Conservation (phyloP, 768 basidiomycete genomes). For the Pulveroboletus sp. region DNA sequence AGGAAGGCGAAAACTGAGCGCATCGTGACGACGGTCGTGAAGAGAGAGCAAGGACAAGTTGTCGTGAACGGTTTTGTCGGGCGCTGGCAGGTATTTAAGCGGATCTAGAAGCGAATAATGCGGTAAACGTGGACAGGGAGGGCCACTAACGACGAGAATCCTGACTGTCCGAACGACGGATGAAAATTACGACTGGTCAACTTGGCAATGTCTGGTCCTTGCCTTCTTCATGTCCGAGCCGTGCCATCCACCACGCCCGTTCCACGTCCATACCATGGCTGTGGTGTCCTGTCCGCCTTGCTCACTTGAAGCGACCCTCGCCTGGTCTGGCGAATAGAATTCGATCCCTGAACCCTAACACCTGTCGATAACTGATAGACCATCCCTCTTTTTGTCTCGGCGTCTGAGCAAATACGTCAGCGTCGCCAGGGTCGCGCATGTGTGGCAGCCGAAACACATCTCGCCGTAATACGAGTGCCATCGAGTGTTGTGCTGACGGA, state of each 20-base stretch:
- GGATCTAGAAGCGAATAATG: slow-evolving; percentile 21
- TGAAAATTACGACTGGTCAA: slow-evolving; percentile 3
- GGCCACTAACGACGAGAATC: not conserved
- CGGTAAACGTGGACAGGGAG: slow-evolving; percentile 5
- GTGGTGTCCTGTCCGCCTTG: not conserved
- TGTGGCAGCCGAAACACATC: not conserved
- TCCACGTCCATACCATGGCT: not conserved
- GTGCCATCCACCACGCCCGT: not conserved
- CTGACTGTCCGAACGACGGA: slow-evolving; percentile 5
- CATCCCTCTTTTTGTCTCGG: no score
- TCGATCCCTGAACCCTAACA: no score
- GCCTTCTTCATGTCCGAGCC: slow-evolving; percentile 23
- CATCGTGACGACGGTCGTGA: slow-evolving; percentile 15
- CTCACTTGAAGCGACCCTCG: not conserved
- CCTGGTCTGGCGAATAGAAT: not conserved
- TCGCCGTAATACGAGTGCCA: not conserved
- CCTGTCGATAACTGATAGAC: no score
- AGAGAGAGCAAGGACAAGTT: not conserved
- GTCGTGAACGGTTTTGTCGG: not conserved
- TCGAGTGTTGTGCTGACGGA: not conserved
- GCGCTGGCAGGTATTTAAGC: slow-evolving; percentile 23
- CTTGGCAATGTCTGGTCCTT: not conserved
- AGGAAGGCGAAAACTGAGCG: slow-evolving; percentile 3
- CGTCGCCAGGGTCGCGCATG: not conserved
- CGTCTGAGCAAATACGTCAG: no score